Evolutionary conservation across 2,329 filamentous ascomycete genomes (phyloP).

Genomic region (Fusarium redolens): DNA sequence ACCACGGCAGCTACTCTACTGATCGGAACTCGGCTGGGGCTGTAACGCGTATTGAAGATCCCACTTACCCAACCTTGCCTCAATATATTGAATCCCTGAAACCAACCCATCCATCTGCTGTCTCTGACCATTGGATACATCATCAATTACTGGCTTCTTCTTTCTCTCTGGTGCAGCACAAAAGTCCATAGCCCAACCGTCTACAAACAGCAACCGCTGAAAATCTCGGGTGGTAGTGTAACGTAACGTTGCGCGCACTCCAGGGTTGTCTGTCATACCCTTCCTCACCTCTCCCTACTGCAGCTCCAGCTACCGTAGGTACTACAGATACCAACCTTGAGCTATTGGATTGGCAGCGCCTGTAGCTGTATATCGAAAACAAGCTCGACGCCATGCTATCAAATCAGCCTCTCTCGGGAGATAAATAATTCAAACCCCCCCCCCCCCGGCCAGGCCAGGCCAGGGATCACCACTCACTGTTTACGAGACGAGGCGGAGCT

Average conservation of each 20-base stretch:
- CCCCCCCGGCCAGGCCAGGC: background rate
- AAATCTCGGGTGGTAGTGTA: constrained; percentile 34
- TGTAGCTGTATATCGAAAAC: constrained; percentile 17
- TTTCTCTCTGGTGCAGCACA: constrained; percentile 11
- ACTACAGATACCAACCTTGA: constrained; percentile 1
- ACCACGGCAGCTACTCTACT: background rate
- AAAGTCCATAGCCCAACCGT: constrained; percentile 1
- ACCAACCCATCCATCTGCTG: background rate
- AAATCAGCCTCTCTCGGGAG: constrained; percentile 10
- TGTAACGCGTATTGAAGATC: constrained; percentile 22
- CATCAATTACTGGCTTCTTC: background rate
- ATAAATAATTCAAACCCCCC: background rate
- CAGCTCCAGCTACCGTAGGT: background rate
- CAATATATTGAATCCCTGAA: constrained; percentile 7
- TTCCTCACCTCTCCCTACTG: background rate
- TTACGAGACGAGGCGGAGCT: constrained; percentile 21
- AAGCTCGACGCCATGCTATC: constrained; percentile 7
- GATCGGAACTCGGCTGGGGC: constrained; percentile 7
- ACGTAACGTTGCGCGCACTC: constrained; percentile 45
- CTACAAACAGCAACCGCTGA: constrained; percentile 9
- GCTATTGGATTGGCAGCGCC: constrained; percentile 9
- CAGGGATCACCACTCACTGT: constrained; percentile 14
- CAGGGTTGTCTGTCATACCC: constrained; percentile 21
- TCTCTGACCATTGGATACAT: background rate
- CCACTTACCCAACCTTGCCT: constrained; percentile 22